Base-by-base conservation (phyloP, 1,284 basidiomycete species). In the Cystobasidiaceae sp. region DNA sequence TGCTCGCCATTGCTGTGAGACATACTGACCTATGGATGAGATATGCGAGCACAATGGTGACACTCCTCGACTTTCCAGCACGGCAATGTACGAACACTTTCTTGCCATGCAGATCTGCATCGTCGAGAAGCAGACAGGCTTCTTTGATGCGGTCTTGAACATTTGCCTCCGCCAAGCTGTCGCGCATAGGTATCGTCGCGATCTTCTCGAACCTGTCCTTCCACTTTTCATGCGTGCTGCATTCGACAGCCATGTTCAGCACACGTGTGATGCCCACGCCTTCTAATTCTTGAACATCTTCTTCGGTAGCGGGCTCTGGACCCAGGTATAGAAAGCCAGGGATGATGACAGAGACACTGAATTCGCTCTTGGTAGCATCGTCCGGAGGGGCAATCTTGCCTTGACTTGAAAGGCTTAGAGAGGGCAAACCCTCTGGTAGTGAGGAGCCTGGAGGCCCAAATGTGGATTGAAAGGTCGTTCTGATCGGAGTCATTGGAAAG, bases 21-120 rank as follows among this genome's bases (percentile, higher is more conserved):
- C 11, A 6, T n/a, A 44, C 69, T 17, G 33, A 72, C 60, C 56
- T 48, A 58, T 96, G 92, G 70, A 98, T 97, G 55, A 98, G 86
- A 76, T 96, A 97, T 1, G 91, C 94, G 79, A 98, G 90, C 41
- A 97, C 93, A 7, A 92, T 89, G 0, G 91, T 96, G n/a, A 97
- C 93, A 0, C 89, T 93, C 17, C 94, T 86, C 1, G 90, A 93
- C 79, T 93, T 97, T 30, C 93, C 94, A 1, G 90, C 93, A 78
- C 90, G 92, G 79, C 93, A 97, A 77, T 97, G 94, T 15, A 97
- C 92, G 73, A 96, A 97, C 0, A 88, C 89, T 1, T 92, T 87
- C 21, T 60, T 67, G 4, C 27, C 89, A 71, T 93, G 90, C 59
- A 96, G 77, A 30, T 39, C 87, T 0, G 93, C 93, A 71, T 94